Evolutionary conservation across 2,329 filamentous ascomycete genomes (phyloP).

Genomic region (Aureobasidium subglaciale): DNA sequence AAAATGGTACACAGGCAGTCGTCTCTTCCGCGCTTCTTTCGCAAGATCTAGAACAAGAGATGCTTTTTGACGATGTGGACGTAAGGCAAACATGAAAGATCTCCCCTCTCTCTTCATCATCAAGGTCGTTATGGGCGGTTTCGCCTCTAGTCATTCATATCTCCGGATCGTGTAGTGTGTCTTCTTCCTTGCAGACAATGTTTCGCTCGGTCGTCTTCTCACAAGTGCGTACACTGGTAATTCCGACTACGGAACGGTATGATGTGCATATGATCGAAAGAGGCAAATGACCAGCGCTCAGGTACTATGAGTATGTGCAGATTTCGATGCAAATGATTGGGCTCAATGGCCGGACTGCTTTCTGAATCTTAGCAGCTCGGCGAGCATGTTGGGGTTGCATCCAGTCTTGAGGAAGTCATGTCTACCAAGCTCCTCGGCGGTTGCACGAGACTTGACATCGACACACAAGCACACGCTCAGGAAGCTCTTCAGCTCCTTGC

Average conservation of each 20-base stretch:
- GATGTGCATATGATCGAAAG: not conserved
- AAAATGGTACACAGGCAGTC: not conserved
- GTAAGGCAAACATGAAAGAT: slow-evolving; percentile 1
- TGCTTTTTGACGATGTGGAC: not conserved
- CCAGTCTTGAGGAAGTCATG: slow-evolving; percentile 95
- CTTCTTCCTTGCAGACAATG: not conserved
- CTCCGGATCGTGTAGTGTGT: not conserved
- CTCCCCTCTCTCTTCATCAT: not conserved
- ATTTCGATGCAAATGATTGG: not conserved
- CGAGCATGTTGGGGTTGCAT: slow-evolving; percentile 72
- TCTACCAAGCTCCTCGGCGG: slow-evolving; percentile 77
- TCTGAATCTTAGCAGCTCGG: slow-evolving; percentile 76
- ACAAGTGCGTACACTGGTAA: not conserved
- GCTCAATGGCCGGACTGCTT: slow-evolving; percentile 39
- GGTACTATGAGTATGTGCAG: slow-evolving; percentile 11
- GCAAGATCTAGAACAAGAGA: not conserved
- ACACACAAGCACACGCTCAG: slow-evolving; percentile 93
- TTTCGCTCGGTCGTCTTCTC: not conserved
- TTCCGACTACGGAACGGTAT: not conserved
- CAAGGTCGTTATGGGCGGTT: not conserved
- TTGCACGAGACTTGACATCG: slow-evolving; percentile 89
- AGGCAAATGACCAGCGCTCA: slow-evolving; percentile 1
- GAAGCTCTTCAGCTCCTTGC: slow-evolving; percentile 97
- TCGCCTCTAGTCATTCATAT: not conserved
- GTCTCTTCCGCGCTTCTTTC: not conserved